These are phyloP conservation scores for Solanum pimpinellifolium DNA, from an alignment of 257 asterid species.

Conservation along the genomic window DNA sequence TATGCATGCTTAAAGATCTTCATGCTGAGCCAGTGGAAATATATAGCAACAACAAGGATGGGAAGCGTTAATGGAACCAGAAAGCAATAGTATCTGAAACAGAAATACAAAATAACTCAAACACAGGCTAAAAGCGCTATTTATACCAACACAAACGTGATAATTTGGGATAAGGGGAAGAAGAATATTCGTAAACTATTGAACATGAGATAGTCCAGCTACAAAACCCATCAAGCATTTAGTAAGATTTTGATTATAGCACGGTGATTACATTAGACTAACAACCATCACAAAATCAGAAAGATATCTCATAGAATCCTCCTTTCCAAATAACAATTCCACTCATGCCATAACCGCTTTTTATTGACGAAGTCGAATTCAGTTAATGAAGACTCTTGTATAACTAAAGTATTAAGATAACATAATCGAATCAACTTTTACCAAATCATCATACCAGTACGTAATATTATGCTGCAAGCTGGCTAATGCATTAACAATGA, in stretches of 20 bases:
- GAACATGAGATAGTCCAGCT: not conserved
- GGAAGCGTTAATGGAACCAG: conserved; percentile 69
- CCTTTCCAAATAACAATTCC: not conserved
- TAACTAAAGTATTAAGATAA: not conserved
- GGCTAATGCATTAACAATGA: not conserved
- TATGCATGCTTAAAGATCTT: conserved; percentile 87
- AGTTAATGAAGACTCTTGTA: not conserved
- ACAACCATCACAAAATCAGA: not conserved
- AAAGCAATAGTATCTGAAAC: conserved; percentile 75
- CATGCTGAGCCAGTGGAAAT: conserved; percentile 83
- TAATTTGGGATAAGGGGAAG: not conserved
- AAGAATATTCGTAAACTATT: not conserved
- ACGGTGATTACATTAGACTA: not conserved
- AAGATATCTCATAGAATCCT: not conserved
- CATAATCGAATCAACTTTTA: not conserved
- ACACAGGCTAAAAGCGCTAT: not conserved
- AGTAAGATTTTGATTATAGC: not conserved
- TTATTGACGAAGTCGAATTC: not conserved
- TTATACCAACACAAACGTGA: not conserved
- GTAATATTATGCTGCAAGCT: not conserved
- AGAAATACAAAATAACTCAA: not conserved
- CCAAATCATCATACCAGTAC: not conserved
- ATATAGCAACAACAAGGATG: conserved; percentile 46
- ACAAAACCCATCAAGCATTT: not conserved
- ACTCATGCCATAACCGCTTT: not conserved